These are phyloP conservation scores for Amanita jacksonii DNA, from an alignment of 768 basidiomycete genomes.

Conservation along the genomic window DNA sequence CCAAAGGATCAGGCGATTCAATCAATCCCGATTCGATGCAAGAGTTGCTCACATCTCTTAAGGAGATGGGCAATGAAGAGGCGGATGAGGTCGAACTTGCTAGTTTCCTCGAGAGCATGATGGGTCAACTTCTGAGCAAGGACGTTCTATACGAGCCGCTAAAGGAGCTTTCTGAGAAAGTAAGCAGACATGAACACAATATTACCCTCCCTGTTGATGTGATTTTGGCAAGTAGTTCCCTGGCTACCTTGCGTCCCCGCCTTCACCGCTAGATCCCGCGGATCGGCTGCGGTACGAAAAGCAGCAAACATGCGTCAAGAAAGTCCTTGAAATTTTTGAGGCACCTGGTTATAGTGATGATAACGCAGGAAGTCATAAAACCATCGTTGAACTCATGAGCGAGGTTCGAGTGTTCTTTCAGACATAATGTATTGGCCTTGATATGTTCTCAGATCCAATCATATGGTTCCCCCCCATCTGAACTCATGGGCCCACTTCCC, in stretches of 20 bases:
- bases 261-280: conserved; percentile 37
- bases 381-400: conserved; percentile 62
- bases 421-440: background rate
- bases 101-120: conserved; percentile 69
- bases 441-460: conserved; percentile 53
- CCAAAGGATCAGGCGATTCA: conserved; percentile 12
- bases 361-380: conserved; percentile 31
- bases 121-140: conserved; percentile 73
- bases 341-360: conserved; percentile 47
- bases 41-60: conserved; percentile 41
- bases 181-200: conserved; percentile 23
- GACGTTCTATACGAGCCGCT: conserved; percentile 82
- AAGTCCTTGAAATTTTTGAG: conserved; percentile 62
- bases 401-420: conserved; percentile 42
- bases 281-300: conserved; percentile 57
- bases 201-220: background rate
- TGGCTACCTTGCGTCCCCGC: conserved; percentile 53
- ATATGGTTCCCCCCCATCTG: conserved; percentile 66
- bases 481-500: conserved; percentile 79
- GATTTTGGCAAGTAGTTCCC: conserved; percentile 49
- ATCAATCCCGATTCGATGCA: conserved; percentile 41
- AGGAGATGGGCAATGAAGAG: conserved; percentile 27
- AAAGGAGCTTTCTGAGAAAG: conserved; percentile 69
- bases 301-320: conserved; percentile 47
- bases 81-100: conserved; percentile 44